A percentile compares a stretch with the other conserved stretches of the same genome.
phyloP scores from a whole-genome alignment of 2,329 filamentous ascomycete genomes.

The Graphilbum fragrans region DNA sequence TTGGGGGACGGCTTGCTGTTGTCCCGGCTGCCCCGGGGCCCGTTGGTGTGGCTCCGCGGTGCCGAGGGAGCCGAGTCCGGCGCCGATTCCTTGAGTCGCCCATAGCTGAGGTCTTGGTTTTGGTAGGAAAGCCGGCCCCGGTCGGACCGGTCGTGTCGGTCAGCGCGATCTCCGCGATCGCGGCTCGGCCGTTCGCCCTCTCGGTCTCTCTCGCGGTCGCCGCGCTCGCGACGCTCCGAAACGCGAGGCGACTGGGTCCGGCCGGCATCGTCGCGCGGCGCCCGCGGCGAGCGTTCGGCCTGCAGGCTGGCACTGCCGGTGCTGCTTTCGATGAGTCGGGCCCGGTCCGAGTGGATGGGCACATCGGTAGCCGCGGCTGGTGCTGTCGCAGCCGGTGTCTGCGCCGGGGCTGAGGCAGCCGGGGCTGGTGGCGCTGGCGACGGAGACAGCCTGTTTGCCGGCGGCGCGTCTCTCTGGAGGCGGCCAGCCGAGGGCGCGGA shows the following conservation, averaged over 20 bases:
- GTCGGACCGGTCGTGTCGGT: background rate
- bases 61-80: slow-evolving; percentile 37
- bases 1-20: background rate
- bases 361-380: slow-evolving; percentile 10
- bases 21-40: slow-evolving; percentile 20
- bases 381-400: background rate
- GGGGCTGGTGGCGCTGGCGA: slow-evolving; percentile 11
- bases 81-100: slow-evolving; percentile 41
- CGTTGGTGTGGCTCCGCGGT: slow-evolving; percentile 36
- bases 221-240: background rate
- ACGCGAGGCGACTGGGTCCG: slow-evolving; percentile 39
- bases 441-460: slow-evolving; percentile 10
- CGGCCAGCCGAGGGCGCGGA: background rate
- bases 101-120: slow-evolving; percentile 50
- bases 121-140: slow-evolving; percentile 11
- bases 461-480: background rate
- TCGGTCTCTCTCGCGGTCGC: slow-evolving; percentile 14
- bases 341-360: slow-evolving; percentile 42
- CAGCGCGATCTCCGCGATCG: background rate
- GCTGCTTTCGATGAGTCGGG: slow-evolving; percentile 28
- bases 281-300: slow-evolving; percentile 31
- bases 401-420: slow-evolving; percentile 6
- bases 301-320: slow-evolving; percentile 23
- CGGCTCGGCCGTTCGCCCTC: slow-evolving; percentile 9
- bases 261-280: slow-evolving; percentile 17